Percentiles rank a stretch among this genome's conserved stretches.
Evolutionary conservation across 768 basidiomycete genomes (phyloP).

Genomic region (Nidularia sp.): DNA sequence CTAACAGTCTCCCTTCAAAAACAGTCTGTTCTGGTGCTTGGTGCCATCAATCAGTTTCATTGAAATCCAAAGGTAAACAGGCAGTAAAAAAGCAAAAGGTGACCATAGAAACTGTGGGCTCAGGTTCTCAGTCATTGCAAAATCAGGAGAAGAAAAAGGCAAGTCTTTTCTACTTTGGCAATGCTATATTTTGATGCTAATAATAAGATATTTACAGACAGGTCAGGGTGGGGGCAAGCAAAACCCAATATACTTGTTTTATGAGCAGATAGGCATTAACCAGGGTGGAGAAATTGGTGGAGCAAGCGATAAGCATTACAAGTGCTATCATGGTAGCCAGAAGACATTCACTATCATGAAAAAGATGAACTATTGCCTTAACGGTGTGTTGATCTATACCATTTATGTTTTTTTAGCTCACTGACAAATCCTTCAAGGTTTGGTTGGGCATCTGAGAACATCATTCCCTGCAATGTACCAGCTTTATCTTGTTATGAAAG

Average conservation of each 20-base stretch:
- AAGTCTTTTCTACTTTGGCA: too few relatives aligned
- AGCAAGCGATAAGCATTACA: slow-evolving; percentile 1
- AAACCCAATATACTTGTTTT: slow-evolving; percentile 2
- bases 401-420: neutral
- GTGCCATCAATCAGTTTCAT: too few relatives aligned
- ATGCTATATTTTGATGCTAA: too few relatives aligned
- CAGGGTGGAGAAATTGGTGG: neutral
- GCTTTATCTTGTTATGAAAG: neutral
- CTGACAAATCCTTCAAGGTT: neutral
- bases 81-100: too few relatives aligned
- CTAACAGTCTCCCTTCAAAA: too few relatives aligned
- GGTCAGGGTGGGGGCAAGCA: neutral
- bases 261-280: neutral
- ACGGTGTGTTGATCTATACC: neutral
- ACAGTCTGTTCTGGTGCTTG: too few relatives aligned
- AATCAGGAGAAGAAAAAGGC: too few relatives aligned
- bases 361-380: slow-evolving; percentile 2
- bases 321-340: slow-evolving; percentile 1
- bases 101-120: too few relatives aligned
- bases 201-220: too few relatives aligned
- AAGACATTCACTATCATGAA: neutral
- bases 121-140: too few relatives aligned
- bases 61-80: too few relatives aligned
- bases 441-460: slow-evolving; percentile 1
- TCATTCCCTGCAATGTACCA: neutral